Conservation (phyloP, 2,329 filamentous ascomycete species). For the Periconia sp. region DNA sequence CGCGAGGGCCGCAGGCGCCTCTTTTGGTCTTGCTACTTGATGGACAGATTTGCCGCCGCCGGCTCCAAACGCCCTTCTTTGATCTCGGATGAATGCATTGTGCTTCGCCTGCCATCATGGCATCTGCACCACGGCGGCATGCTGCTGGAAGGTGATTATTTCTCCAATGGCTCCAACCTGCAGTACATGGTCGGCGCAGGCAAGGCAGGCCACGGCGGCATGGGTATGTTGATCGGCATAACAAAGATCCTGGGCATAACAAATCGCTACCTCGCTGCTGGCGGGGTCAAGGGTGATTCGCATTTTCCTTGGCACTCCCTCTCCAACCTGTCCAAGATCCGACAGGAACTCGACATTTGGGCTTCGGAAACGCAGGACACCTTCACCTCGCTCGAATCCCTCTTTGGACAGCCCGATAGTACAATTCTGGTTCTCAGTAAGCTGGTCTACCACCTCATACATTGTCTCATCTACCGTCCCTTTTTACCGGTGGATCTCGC, state of each 20-base stretch:
- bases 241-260: constrained; percentile 79
- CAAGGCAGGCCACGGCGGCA: constrained; percentile 73
- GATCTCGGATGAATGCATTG: constrained; percentile 74
- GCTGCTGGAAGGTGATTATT: constrained; percentile 75
- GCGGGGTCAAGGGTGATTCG: constrained; percentile 84
- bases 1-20: constrained; percentile 76
- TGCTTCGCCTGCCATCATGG: constrained; percentile 76
- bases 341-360: constrained; percentile 83
- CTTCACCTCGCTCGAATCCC: constrained; percentile 72
- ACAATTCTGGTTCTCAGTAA: constrained; percentile 81
- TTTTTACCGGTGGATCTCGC: constrained; percentile 83
- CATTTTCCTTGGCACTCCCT: constrained; percentile 90
- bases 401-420: constrained; percentile 78
- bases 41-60: constrained; percentile 80
- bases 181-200: constrained; percentile 70
- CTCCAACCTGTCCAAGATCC: constrained; percentile 82
- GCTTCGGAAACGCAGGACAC: constrained; percentile 77
- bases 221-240: constrained; percentile 82
- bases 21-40: constrained; percentile 86
- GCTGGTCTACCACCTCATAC: constrained; percentile 81
- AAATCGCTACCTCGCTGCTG: constrained; percentile 80
- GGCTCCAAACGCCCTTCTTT: constrained; percentile 82
- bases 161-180: constrained; percentile 75
- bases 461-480: constrained; percentile 83
- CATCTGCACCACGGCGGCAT: constrained; percentile 62